Percentiles rank a stretch among this genome's conserved stretches.
phyloP scores from a whole-genome alignment of 2,329 filamentous ascomycete genomes.

The Exserohilum turcica region DNA sequence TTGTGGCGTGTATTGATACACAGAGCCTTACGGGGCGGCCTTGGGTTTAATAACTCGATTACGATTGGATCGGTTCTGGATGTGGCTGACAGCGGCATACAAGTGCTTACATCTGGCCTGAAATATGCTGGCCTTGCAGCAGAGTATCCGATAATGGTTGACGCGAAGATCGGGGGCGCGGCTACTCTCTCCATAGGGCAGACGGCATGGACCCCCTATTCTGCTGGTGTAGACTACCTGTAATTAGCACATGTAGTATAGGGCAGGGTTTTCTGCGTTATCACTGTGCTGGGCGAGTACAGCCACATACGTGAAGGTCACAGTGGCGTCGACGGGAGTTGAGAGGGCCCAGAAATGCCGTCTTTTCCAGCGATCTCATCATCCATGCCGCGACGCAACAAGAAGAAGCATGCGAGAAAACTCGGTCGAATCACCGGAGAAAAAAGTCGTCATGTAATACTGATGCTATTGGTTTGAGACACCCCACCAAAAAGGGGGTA shows the following conservation, averaged over 20 bases:
- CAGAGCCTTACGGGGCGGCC: background rate
- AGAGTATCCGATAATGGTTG: slow-evolving; percentile 11
- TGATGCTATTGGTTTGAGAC: slow-evolving; percentile 4
- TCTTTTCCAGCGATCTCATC: slow-evolving; percentile 5
- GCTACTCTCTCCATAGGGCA: slow-evolving; percentile 6
- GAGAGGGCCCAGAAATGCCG: background rate
- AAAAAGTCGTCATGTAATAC: slow-evolving; percentile 6
- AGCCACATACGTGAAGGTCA: slow-evolving; percentile 6
- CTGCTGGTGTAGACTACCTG: slow-evolving; percentile 5
- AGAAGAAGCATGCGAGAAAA: background rate
- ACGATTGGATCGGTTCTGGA: slow-evolving; percentile 14
- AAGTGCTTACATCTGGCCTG: slow-evolving; percentile 5
- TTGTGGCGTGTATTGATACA: slow-evolving; percentile 17
- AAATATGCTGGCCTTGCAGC: slow-evolving; percentile 11
- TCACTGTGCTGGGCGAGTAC: background rate
- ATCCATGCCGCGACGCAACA: background rate
- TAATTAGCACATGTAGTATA: slow-evolving; percentile 2
- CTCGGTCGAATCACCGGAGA: background rate
- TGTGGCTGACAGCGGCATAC: slow-evolving; percentile 2
- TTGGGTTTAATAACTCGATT: background rate
- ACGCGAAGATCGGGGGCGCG: slow-evolving; percentile 2
- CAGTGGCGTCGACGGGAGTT: background rate
- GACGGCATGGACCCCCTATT: slow-evolving; percentile 3
- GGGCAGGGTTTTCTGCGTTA: background rate
- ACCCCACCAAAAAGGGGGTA: background rate